These are phyloP conservation scores for Wallacemonas sp. DNA, from an alignment of 208 protist genomes.

Conservation along the genomic window DNA sequence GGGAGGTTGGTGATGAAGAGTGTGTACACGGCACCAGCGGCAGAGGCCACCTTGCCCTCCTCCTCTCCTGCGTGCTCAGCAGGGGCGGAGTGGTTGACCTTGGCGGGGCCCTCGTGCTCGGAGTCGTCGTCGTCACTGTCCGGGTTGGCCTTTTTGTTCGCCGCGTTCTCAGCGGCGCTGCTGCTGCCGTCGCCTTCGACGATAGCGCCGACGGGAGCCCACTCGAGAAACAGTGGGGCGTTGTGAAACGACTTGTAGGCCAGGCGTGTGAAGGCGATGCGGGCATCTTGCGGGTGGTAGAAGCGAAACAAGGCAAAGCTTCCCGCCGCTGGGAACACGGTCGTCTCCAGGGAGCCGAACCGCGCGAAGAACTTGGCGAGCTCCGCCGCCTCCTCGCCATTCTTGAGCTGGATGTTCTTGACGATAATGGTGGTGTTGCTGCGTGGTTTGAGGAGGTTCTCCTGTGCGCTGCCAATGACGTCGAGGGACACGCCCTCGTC, in stretches of 20 bases:
- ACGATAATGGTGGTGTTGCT: conserved; percentile 85
- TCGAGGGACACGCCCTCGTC: conserved; percentile 77
- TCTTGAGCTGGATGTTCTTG: conserved; percentile 66
- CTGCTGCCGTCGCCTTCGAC: conserved; percentile 35
- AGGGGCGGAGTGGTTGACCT: background rate
- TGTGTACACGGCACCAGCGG: conserved; percentile 42
- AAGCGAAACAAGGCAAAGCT: conserved; percentile 79
- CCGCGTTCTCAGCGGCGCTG: background rate
- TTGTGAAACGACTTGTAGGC: conserved; percentile 95
- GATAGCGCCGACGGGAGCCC: conserved; percentile 93
- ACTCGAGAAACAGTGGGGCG: conserved; percentile 97
- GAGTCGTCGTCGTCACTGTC: conserved; percentile 5
- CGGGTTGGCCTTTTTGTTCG: background rate
- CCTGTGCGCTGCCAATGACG: conserved; percentile 56
- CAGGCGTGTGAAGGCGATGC: conserved; percentile 92
- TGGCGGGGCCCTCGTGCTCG: conserved; percentile 3
- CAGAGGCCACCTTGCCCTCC: conserved; percentile 10
- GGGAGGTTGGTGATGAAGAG: conserved; percentile 90
- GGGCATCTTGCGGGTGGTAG: conserved; percentile 80
- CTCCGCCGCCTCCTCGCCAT: conserved; percentile 45
- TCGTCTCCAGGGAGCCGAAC: conserved; percentile 69
- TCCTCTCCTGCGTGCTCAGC: background rate
- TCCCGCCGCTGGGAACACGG: conserved; percentile 59
- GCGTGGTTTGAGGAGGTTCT: conserved; percentile 61
- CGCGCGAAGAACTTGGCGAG: conserved; percentile 68